Base-by-base conservation (phyloP, 495 filamentous ascomycete species). In the Podospora tetraspora region DNA sequence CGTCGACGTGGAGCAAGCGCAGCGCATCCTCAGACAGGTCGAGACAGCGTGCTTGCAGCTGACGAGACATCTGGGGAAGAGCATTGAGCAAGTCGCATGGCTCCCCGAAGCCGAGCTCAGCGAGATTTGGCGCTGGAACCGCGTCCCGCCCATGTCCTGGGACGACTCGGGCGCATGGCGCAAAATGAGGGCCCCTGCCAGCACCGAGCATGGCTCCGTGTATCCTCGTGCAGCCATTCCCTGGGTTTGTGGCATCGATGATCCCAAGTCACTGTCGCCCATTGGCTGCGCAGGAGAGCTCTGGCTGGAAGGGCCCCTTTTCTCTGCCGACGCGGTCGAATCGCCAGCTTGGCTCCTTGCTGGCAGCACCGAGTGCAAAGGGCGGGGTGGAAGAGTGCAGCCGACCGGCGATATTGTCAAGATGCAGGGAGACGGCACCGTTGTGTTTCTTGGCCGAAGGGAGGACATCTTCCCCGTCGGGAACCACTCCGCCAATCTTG, bases 271-370 rank as follows among this genome's bases (percentile, higher is more conserved):
- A 21, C 85, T 89, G 11, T 86, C 89, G 7, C 76, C 91, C 9
- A 82, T 89, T 10, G 92, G 92, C 10, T 85, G 84, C 9, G 77
- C 91, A 37, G 92, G 92, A 7, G 92, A 96, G 74, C 84, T 96
- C 4, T 91, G 89, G 74, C 83, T 94, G 16, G 89, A 88, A 30
- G 84, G 43, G 87, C 90, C 10, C 70, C 78, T 12, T 30, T 80
- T 91, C 56, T 91, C 93, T 64, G 82, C 88, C 5, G 81, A 83
- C 3, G 84, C 89, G 62, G 68, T 85, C 2, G 37, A 68, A 5
- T 68, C 61, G 25, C 72, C 71, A 9, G 19, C 66, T 0, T 73
- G 71, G 71, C 57, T 73, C 0, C 3, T 69, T 3, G 57, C 66
- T 4, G 69, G 70, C 8, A 37, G 29, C 12, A 7, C 16, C 8